A percentile compares a stretch with the other conserved stretches of the same genome.
Conservation (phyloP, 305 asterid genomes). For the Solanum hybrid region DNA sequence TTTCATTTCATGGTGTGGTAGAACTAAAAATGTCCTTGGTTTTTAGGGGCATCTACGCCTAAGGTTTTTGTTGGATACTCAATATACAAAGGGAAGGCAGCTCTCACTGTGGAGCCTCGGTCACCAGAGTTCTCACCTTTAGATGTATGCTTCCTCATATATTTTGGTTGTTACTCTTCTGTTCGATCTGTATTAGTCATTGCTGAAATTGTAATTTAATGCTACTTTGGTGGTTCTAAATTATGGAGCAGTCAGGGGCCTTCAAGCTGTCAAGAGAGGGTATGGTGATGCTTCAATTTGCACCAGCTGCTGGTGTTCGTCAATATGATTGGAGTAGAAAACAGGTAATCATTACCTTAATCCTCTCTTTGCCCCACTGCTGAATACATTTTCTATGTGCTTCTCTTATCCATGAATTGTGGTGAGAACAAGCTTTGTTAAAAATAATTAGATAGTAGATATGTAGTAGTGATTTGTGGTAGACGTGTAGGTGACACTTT, state of each 20-base stretch:
- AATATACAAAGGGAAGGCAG: slow-evolving; percentile 86
- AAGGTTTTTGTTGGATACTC: slow-evolving; percentile 80
- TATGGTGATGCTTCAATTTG: slow-evolving; percentile 69
- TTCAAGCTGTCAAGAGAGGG: slow-evolving; percentile 81
- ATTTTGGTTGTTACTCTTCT: not conserved
- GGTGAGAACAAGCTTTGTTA: not conserved
- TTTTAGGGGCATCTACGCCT: slow-evolving; percentile 43
- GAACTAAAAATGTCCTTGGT: not conserved
- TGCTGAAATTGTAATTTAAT: not conserved
- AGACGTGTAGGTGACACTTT: not conserved
- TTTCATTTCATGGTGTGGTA: not conserved
- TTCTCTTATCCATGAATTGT: not conserved
- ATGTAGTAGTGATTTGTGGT: not conserved
- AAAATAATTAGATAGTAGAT: not conserved
- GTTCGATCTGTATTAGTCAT: not conserved
- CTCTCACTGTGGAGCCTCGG: slow-evolving; percentile 66
- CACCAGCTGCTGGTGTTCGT: slow-evolving; percentile 84
- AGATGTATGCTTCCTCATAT: slow-evolving; percentile 37
- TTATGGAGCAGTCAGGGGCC: slow-evolving; percentile 70
- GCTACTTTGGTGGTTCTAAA: not conserved
- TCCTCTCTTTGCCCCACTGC: not conserved
- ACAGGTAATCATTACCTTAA: slow-evolving; percentile 43
- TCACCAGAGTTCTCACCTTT: slow-evolving; percentile 75
- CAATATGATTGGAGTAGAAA: slow-evolving; percentile 94
- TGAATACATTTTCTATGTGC: not conserved